Evolutionary conservation across 2,329 filamentous ascomycete genomes (phyloP), one percentile per base, ranked within the genome.

Genomic region (Nannizziopsis barbatae): DNA sequence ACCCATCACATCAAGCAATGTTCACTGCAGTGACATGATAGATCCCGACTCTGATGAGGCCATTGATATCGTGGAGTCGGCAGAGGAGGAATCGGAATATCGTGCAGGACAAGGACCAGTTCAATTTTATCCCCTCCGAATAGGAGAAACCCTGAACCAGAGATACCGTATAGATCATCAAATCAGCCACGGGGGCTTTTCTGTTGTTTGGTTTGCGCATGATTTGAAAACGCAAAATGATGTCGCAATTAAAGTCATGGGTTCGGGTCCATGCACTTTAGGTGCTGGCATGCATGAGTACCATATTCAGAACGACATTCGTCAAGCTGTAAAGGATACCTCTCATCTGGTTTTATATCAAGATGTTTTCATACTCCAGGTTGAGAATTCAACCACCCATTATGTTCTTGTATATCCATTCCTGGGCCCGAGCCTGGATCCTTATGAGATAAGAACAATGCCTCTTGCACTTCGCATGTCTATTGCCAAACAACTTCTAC

Each of bases 391-490:
- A 12, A 49, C 27, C 15, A 37, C 32, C 14, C 51, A 51, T 41
- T 33, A 46, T 20, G 49, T 58, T 18, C 42, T 60, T 15, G 56
- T 61, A 12, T 56, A 57, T 42, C 57, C 58, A 22, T 46, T 58
- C 14, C 52, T 53, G 47, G 58, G 57, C 15, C 55, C 56, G 42
- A 58, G 49, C 18, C 48, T 58, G 49, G 52, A 41, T 30, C 36
- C 20, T 30, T 15, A 12, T 31, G 18, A 37, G 32, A 36, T 37
- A 36, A 12, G 42, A n/a, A 38, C 15, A 38, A 51, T 53, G 47
- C 39, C 56, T 22, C 56, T 60, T 40, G 52, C 51, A 5, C 55
- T 52, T 55, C 56, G 55, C 40, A 62, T 62, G 58, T 61, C 55
- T 36, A 56, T 59, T 43, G 59, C 59, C 48, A 55, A 46, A 32